phyloP scores from a whole-genome alignment of 2,329 filamentous ascomycete species.

The Penicillium sp. region DNA sequence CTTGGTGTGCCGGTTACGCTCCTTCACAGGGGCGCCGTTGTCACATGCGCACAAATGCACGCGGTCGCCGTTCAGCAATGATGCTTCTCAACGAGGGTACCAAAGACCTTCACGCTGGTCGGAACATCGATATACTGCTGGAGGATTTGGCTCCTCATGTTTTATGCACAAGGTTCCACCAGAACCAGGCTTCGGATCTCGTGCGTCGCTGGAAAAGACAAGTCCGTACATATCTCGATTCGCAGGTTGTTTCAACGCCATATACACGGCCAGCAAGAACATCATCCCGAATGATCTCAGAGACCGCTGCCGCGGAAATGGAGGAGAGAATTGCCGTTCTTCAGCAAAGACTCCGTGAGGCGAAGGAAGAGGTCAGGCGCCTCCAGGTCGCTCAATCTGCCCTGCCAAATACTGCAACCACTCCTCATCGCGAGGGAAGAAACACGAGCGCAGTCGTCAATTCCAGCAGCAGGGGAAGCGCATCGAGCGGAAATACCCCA shows the following conservation, averaged over 20 bases:
- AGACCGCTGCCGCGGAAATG: not conserved
- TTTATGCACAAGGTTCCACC: constrained; percentile 22
- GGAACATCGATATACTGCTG: constrained; percentile 13
- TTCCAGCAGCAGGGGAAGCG: not conserved
- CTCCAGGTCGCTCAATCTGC: not conserved
- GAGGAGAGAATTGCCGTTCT: not conserved
- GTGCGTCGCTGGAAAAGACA: constrained; percentile 8
- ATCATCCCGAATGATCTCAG: not conserved
- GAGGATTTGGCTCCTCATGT: constrained; percentile 23
- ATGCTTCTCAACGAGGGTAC: constrained; percentile 18
- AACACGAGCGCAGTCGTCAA: not conserved
- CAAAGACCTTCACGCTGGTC: constrained; percentile 10
- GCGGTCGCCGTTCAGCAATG: constrained; percentile 11
- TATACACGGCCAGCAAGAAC: not conserved
- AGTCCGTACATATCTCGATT: constrained; percentile 4
- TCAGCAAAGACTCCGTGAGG: not conserved
- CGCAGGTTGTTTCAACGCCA: not conserved
- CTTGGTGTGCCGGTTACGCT: constrained; percentile 20
- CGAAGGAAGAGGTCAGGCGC: not conserved
- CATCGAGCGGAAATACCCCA: not conserved
- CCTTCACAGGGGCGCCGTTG: constrained; percentile 17
- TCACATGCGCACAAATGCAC: constrained; percentile 9
- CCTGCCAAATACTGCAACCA: not conserved
- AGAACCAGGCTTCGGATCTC: constrained; percentile 18
- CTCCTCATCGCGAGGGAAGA: not conserved